These are phyloP conservation scores for Rhododendron vialii DNA, from an alignment of 148 eudicot genomes.

Conservation along the genomic window DNA sequence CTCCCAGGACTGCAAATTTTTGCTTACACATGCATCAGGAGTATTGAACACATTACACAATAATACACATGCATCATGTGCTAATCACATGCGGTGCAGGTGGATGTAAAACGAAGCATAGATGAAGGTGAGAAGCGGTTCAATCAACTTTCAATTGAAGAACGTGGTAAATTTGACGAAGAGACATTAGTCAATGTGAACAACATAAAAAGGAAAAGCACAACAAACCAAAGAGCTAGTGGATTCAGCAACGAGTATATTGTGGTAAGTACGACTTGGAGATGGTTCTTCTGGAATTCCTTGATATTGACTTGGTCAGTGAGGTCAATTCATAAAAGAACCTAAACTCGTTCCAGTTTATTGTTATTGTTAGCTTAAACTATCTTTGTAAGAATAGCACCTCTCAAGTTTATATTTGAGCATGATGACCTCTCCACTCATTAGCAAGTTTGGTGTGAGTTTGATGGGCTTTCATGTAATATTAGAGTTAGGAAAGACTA, in stretches of 20 bases:
- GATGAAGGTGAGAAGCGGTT: conserved; percentile 88
- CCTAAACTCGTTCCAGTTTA: not conserved
- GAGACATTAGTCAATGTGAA: conserved; percentile 95
- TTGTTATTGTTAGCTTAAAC: not conserved
- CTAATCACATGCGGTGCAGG: conserved; percentile 34
- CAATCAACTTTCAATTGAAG: conserved; percentile 87
- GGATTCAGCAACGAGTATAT: conserved; percentile 95
- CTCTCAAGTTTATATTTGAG: not conserved
- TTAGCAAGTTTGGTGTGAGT: not conserved
- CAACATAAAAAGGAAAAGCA: conserved; percentile 64
- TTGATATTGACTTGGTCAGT: not conserved
- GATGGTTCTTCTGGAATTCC: not conserved
- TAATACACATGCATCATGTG: not conserved
- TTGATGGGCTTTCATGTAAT: not conserved
- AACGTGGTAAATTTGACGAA: conserved; percentile 92
- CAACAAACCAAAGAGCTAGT: conserved; percentile 47
- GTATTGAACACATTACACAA: not conserved
- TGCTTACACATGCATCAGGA: not conserved
- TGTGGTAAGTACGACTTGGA: conserved; percentile 51
- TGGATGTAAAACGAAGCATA: conserved; percentile 66
- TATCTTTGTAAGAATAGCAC: not conserved
- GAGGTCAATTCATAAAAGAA: not conserved
- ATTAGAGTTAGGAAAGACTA: not conserved
- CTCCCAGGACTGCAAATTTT: not conserved
- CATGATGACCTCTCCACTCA: not conserved